A percentile compares a stretch with the other conserved stretches of the same genome.
phyloP scores from a whole-genome alignment of 345 rosid species.

The Alliaria petiolata region DNA sequence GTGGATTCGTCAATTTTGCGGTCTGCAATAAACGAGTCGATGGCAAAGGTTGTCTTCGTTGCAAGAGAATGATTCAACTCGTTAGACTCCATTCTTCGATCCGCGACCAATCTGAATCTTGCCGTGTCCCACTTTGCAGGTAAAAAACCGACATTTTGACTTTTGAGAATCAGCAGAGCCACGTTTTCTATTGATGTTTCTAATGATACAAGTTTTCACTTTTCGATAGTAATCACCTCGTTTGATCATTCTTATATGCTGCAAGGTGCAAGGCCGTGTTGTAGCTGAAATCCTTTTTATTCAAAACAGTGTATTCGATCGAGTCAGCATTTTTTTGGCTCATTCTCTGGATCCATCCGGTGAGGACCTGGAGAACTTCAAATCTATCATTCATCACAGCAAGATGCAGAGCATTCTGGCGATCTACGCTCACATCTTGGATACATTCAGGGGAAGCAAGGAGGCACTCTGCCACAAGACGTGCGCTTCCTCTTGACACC shows the following conservation, averaged over 20 bases:
- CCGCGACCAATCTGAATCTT: slow-evolving; percentile 58
- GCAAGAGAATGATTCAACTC: slow-evolving; percentile 92
- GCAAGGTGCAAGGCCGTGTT: slow-evolving; percentile 31
- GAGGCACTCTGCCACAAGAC: slow-evolving; percentile 15
- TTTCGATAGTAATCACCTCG: background rate
- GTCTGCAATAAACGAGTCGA: slow-evolving; percentile 50
- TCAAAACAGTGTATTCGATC: background rate
- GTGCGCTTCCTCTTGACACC: background rate
- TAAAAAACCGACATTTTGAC: slow-evolving; percentile 27
- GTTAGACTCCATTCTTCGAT: slow-evolving; percentile 75
- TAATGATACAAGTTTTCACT: background rate
- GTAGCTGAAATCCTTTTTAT: background rate
- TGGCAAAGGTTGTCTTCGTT: slow-evolving; percentile 61
- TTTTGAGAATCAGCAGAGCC: background rate
- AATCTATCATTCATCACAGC: slow-evolving; percentile 14
- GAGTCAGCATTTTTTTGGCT: background rate
- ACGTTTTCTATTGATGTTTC: background rate
- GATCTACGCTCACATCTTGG: background rate
- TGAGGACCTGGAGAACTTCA: slow-evolving; percentile 27
- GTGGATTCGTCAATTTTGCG: slow-evolving; percentile 76
- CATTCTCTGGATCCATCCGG: slow-evolving; percentile 14
- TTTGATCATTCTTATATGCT: slow-evolving; percentile 17
- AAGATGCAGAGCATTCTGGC: slow-evolving; percentile 11
- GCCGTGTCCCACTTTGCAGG: no score
- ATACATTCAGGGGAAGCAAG: background rate